Percentiles rank a stretch among this genome's conserved stretches.
Evolutionary conservation across 2,329 filamentous ascomycete genomes (phyloP).

Genomic region (Nemania sp.): DNA sequence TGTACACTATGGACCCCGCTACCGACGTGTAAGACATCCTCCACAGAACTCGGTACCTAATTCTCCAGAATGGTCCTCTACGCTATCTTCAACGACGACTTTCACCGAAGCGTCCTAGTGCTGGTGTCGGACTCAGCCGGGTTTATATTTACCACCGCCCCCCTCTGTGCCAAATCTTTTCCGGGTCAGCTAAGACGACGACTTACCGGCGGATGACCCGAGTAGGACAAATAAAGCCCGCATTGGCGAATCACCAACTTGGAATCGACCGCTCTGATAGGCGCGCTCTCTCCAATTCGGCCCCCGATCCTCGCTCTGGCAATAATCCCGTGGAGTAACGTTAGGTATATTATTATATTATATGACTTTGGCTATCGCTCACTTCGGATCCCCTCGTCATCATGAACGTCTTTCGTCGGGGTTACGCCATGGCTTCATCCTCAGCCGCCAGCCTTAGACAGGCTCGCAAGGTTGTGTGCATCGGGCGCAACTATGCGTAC

Average conservation of each 20-base stretch:
- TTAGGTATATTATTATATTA: neutral
- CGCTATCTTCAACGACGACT: neutral
- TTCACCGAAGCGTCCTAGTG: conserved; percentile 21
- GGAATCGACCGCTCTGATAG: conserved; percentile 3
- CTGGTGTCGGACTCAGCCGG: conserved; percentile 11
- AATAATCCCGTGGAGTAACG: conserved; percentile 2
- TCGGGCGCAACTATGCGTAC: conserved; percentile 94
- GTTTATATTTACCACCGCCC: conserved; percentile 18
- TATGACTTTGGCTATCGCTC: neutral
- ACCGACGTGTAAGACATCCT: no score
- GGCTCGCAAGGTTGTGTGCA: conserved; percentile 82
- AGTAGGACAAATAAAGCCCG: conserved; percentile 25
- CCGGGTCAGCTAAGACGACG: neutral
- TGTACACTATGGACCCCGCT: no score
- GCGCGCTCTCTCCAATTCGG: conserved; percentile 3
- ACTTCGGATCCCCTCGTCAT: conserved; percentile 4
- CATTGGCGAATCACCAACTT: conserved; percentile 24
- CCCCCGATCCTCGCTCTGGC: neutral
- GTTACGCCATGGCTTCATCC: conserved; percentile 42
- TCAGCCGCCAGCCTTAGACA: conserved; percentile 55
- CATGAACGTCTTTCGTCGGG: conserved; percentile 44
- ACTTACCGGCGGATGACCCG: conserved; percentile 21
- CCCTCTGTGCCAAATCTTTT: neutral
- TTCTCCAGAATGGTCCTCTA: no score
- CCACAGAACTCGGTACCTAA: no score